Evolutionary conservation across 1,284 basidiomycete species (phyloP), one percentile per base, ranked within the genome.

Genomic region (Cutaneotrichosporon spelunceum): DNA sequence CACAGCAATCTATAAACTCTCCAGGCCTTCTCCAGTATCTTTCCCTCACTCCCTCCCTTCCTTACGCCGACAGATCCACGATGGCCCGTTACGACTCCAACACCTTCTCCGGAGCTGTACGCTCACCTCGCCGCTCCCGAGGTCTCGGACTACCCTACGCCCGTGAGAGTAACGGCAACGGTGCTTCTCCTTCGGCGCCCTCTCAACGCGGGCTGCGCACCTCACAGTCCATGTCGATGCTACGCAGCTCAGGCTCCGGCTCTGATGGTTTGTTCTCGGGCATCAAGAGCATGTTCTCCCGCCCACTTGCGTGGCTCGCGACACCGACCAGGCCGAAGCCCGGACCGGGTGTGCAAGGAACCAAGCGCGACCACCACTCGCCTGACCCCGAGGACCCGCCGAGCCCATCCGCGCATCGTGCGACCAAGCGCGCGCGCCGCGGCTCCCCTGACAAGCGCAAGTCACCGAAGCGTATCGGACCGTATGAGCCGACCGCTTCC

Each of bases 241-340:
- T 49, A 7, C 21, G 14, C 2, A 39, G 39, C 39, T 19, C 42
- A 9, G 50, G 29, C 52, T 34, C 33, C 8, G 29, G 16, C 50
- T 69, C 68, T 26, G 70, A 75, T 29, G n/a, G 39, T 42, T 54
- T 76, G 19, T 64, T 75, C 30, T 64, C 66, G 7, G 68, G 68
- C 24, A 53, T 73, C 47, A 74, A 71, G 62, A 67, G 66, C 8
- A 65, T 75, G 24, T 68, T 77, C 34, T 64, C 70, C 8, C 69
- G 67, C 56, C 72, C 75, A 1, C 60, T 75, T 0, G 62, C 63
- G 21, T 75, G 72, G 72, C 66, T 74, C 24, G 68, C 70, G 9
- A 74, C 73, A 0, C 72, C 74, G 27, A 39, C 56, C 30, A 33
- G 59, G 27, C 39, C 29, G 53, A 44, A 29, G 34, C 27, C 26